Conservation (phyloP, 2,329 filamentous ascomycete genomes). For the Aaosphaeria arxii region DNA sequence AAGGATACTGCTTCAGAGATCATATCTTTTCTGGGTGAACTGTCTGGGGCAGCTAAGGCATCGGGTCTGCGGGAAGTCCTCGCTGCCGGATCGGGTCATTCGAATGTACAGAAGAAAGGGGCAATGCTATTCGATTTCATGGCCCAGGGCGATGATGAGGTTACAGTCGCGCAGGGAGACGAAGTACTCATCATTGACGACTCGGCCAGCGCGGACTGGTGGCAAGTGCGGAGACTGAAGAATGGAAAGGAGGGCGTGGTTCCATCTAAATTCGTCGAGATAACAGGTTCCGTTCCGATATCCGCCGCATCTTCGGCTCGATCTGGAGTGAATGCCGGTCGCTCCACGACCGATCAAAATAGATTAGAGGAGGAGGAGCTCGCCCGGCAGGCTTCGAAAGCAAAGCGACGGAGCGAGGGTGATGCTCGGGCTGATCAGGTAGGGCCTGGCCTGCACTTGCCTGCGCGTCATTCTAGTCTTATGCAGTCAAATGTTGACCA, state of each 20-base stretch:
- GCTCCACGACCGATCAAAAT: slow-evolving; percentile 74
- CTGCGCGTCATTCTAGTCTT: slow-evolving; percentile 77
- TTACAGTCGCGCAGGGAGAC: slow-evolving; percentile 84
- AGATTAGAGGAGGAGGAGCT: slow-evolving; percentile 77
- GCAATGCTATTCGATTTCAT: slow-evolving; percentile 91
- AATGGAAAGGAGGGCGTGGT: slow-evolving; percentile 95
- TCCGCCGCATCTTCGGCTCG: slow-evolving; percentile 47
- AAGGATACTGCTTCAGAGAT: slow-evolving; percentile 98
- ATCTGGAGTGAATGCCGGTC: slow-evolving; percentile 57
- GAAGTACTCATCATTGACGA: slow-evolving; percentile 91
- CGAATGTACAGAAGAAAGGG: slow-evolving; percentile 69
- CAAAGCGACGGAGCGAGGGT: slow-evolving; percentile 53
- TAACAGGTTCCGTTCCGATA: slow-evolving; percentile 65
- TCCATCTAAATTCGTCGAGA: slow-evolving; percentile 91
- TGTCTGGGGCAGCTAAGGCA: slow-evolving; percentile 81
- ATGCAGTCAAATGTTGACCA: slow-evolving; percentile 64
- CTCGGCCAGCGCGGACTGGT: slow-evolving; percentile 94
- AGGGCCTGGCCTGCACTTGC: slow-evolving; percentile 73
- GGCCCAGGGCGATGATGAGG: slow-evolving; percentile 94
- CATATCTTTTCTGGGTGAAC: slow-evolving; percentile 79
- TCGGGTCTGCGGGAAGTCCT: slow-evolving; percentile 83
- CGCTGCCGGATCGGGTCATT: slow-evolving; percentile 67
- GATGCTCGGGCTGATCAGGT: slow-evolving; percentile 64
- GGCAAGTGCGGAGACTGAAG: slow-evolving; percentile 87
- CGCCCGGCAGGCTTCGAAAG: slow-evolving; percentile 73